Conservation (phyloP, 2,329 filamentous ascomycete genomes). For the Teratosphaeria nubilosa region DNA sequence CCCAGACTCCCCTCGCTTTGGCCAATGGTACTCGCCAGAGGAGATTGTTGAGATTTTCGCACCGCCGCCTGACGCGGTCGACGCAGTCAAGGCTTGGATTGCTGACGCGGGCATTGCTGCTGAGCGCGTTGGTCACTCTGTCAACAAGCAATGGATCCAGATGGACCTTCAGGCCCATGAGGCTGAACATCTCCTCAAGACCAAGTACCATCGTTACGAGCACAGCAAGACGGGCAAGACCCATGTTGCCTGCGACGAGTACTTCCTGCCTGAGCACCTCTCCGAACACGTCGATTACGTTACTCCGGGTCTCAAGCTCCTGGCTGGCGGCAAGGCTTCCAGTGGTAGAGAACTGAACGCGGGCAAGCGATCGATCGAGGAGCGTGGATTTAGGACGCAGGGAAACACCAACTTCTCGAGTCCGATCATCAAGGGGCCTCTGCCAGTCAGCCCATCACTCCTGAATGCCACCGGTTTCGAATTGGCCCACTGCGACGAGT, state of each 20-base stretch:
- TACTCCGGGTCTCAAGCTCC: constrained; percentile 28
- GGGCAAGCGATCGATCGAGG: constrained; percentile 12
- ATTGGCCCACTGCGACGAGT: constrained; percentile 39
- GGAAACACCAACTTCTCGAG: background rate
- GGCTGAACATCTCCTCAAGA: constrained; percentile 43
- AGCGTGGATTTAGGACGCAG: constrained; percentile 42
- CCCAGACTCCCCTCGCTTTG: background rate
- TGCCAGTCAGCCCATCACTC: background rate
- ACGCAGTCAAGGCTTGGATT: constrained; percentile 45
- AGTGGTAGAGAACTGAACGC: background rate
- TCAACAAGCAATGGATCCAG: constrained; percentile 40
- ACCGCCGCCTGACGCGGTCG: constrained; percentile 33
- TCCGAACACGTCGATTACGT: constrained; percentile 28
- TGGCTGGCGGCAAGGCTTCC: background rate
- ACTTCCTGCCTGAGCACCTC: constrained; percentile 22
- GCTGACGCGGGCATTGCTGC: constrained; percentile 39
- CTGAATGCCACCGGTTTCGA: background rate
- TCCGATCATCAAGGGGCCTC: background rate
- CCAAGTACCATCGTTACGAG: constrained; percentile 43
- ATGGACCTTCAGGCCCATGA: constrained; percentile 40
- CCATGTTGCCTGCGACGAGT: constrained; percentile 31
- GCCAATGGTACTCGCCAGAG: constrained; percentile 30
- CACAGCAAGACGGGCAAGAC: constrained; percentile 27
- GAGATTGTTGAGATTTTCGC: constrained; percentile 33
- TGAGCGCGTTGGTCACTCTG: constrained; percentile 40